Evolutionary conservation across 2,329 filamentous ascomycete genomes (phyloP), one percentile per base, ranked within the genome.

Genomic region (Fusarium sp.): DNA sequence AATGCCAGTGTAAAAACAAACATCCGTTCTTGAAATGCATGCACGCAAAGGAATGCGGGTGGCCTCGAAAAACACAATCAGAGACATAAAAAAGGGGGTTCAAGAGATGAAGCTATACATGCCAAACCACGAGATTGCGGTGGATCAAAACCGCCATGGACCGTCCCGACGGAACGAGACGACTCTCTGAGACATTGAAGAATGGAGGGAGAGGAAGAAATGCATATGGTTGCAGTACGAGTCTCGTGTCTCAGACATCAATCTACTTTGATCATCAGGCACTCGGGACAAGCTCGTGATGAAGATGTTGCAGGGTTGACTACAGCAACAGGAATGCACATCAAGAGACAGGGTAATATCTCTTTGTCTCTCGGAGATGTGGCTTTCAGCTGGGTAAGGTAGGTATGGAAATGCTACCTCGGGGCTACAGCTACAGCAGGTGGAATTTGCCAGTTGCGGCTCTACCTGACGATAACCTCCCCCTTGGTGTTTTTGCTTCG

Each of bases 141-240:
- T 61, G 42, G 53, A 54, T 37, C 44, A 35, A 37, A 44, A 47
- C 25, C 30, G 50, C 70, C 49, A 67, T 56, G 65, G 60, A 57
- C 46, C 70, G 70, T 71, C 65, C 70, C 70, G 70, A 61, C 60
- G 70, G 70, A 64, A 73, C 57, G 46, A 59, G 58, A 54, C 52
- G 53, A 42, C 7, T 60, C 42, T 63, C 30, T 32, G 47, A 73
- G 71, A 73, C 57, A 73, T 47, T 50, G 13, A 46, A 9, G 33
- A 37, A 56, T 37, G 35, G 59, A 72, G 71, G 71, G 66, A 72
- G 43, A 35, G 32, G 19, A 33, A 58, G 44, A 43, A 64, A 71
- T 47, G 46, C 37, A 44, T 37, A 40, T 32, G 46, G 58, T 25
- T 33, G 43, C 38, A 16, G 38, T 32, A 49, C 37, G 21, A 44